A percentile compares a stretch with the other conserved stretches of the same genome.
These are phyloP conservation scores for Crithidia bombi DNA, from an alignment of 208 protist species.

Conservation along the genomic window DNA sequence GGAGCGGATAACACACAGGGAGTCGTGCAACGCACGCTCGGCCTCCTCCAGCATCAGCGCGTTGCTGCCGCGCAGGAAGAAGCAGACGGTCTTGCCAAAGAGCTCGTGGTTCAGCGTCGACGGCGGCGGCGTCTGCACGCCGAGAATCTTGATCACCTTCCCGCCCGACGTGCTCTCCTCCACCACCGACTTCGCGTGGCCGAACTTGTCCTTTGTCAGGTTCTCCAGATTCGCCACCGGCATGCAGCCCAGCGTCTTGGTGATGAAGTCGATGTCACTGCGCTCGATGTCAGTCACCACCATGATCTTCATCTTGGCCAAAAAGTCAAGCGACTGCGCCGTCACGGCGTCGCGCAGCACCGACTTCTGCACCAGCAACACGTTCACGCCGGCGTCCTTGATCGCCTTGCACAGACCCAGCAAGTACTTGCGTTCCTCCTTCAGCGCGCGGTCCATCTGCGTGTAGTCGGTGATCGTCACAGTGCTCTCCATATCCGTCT, in stretches of 20 bases:
- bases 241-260: conserved; percentile 96
- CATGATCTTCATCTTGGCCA: conserved; percentile 99
- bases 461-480: conserved; percentile 97
- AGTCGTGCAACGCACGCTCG: conserved; percentile 99
- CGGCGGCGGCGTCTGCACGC: conserved; percentile 72
- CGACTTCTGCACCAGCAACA: conserved; percentile 99
- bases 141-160: conserved; percentile 96
- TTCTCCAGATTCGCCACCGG: conserved; percentile 97
- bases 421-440: conserved; percentile 98
- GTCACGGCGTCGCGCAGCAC: conserved; percentile 98
- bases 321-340: conserved; percentile 98
- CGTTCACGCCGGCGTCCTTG: conserved; percentile 98
- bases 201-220: conserved; percentile 97
- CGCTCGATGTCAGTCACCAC: conserved; percentile 99
- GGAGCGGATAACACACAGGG: conserved; percentile 99
- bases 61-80: conserved; percentile 97
- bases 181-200: conserved; percentile 94
- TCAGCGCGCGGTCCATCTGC: conserved; percentile 98
- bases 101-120: conserved; percentile 55
- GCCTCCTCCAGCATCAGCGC: conserved; percentile 98
- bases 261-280: conserved; percentile 99
- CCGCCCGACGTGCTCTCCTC: conserved; percentile 91
- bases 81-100: conserved; percentile 95
- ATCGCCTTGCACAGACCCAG: conserved; percentile 98
- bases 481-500: conserved; percentile 97